phyloP scores from a whole-genome alignment of 169 alveolate species.

The Neospora caninum region DNA sequence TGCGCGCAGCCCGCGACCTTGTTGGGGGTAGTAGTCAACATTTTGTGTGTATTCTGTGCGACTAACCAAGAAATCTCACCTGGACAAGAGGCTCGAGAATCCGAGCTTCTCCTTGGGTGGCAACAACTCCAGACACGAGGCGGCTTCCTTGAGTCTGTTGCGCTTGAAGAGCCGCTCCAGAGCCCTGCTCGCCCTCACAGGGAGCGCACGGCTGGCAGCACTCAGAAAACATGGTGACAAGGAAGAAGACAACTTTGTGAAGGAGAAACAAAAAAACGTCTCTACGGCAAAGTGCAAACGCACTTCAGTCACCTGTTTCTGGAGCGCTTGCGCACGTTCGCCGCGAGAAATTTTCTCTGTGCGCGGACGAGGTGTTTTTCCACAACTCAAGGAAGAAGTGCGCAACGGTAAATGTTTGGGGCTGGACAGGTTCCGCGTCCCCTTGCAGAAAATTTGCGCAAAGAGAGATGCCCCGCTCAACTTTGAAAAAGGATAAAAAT shows the following conservation, averaged over 20 bases:
- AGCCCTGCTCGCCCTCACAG: background rate
- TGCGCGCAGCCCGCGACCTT: too few species aligned
- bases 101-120: slow-evolving; percentile 67
- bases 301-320: background rate
- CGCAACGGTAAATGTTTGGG: background rate
- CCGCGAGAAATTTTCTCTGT: background rate
- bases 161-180: background rate
- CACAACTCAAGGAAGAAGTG: background rate
- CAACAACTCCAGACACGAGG: slow-evolving; percentile 64
- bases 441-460: background rate
- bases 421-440: background rate
- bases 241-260: background rate
- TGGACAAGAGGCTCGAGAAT: slow-evolving; percentile 67
- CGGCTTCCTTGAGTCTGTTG: slow-evolving; percentile 58
- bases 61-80: slow-evolving; percentile 7
- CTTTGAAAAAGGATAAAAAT: background rate
- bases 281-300: background rate
- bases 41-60: too few species aligned
- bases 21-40: too few species aligned
- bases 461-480: background rate
- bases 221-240: slow-evolving; percentile 19
- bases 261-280: background rate
- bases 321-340: background rate
- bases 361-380: background rate
- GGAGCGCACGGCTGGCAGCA: slow-evolving; percentile 18